Conservation (phyloP, 768 basidiomycete genomes). For the Serendipita sp. region DNA sequence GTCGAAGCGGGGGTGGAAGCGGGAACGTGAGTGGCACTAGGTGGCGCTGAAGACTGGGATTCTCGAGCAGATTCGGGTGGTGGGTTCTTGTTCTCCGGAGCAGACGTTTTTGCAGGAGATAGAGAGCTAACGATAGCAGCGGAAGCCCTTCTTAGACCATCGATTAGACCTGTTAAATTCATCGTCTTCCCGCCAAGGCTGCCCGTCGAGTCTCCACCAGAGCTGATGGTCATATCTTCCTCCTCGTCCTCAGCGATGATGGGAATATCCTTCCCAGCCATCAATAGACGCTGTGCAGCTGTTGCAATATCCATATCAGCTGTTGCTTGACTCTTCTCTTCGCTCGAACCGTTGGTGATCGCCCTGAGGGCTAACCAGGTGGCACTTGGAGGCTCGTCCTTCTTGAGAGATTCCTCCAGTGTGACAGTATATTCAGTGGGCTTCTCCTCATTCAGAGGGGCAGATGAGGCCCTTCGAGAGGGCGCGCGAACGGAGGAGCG, state of each 20-base stretch:
- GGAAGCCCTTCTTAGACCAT: neutral
- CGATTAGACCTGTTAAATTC: neutral
- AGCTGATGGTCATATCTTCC: neutral
- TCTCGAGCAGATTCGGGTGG: neutral
- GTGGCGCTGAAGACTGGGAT: neutral
- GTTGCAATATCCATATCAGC: neutral
- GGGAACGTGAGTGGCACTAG: neutral
- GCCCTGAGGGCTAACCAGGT: neutral
- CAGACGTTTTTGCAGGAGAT: neutral
- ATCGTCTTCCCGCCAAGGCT: neutral
- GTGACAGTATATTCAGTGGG: neutral
- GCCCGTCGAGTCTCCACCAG: neutral
- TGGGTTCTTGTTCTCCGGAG: neutral
- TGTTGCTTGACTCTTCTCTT: neutral
- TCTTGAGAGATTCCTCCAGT: neutral
- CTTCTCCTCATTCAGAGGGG: neutral
- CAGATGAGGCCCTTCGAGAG: neutral
- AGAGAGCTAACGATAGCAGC: neutral
- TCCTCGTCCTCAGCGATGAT: neutral
- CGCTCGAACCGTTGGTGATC: neutral
- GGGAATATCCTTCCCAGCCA: conserved; percentile 1
- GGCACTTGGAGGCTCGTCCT: neutral
- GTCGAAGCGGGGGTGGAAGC: neutral
- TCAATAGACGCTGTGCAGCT: neutral
- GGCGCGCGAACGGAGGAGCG: neutral